phyloP scores from a whole-genome alignment of 73 alveolate species.

The Effrenium voratum region DNA sequence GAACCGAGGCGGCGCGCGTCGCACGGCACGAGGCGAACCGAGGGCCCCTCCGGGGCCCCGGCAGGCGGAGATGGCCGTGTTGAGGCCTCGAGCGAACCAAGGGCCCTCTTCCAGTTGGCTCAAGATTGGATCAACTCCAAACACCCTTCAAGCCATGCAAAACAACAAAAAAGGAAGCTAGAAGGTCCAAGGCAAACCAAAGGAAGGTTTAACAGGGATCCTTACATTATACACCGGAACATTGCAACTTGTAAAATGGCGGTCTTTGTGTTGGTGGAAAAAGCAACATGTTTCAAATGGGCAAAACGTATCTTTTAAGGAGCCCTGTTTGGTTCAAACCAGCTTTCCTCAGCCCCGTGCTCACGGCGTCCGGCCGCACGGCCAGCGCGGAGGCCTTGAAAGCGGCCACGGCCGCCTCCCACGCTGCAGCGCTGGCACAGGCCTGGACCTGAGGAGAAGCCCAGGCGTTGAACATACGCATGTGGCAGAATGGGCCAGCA shows the following conservation, averaged over 20 bases:
- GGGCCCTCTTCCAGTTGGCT: neutral
- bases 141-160: neutral
- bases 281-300: neutral
- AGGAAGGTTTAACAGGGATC: neutral
- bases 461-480: too few species aligned
- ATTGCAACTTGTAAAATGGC: too few species aligned
- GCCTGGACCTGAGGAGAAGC: slow-evolving; percentile 45
- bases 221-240: neutral
- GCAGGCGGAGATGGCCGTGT: slow-evolving; percentile 53
- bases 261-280: neutral
- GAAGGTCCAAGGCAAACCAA: neutral
- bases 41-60: neutral
- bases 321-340: neutral
- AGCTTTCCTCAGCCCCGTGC: neutral
- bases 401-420: slow-evolving; percentile 15
- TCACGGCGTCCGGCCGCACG: slow-evolving; percentile 1
- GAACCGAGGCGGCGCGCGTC: neutral
- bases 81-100: neutral
- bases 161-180: neutral
- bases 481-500: too few species aligned
- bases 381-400: neutral
- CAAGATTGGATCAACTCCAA: neutral
- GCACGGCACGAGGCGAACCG: neutral
- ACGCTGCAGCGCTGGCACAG: neutral
- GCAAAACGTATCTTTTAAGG: neutral